phyloP scores from a whole-genome alignment of 2,329 filamentous ascomycete species.

The Neospermospora avenae region DNA sequence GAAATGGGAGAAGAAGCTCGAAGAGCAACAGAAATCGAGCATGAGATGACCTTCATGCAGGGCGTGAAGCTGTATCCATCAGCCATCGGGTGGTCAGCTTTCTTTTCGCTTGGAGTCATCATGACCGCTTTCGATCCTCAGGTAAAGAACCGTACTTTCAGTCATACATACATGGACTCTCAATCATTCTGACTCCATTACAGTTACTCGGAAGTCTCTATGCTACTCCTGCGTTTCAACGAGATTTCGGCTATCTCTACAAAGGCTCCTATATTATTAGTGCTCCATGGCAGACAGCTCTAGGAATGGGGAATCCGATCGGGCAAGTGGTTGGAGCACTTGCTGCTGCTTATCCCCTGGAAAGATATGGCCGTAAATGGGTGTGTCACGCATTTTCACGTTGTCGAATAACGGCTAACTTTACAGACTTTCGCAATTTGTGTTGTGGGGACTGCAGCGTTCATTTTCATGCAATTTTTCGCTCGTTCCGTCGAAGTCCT shows the following conservation, averaged over 20 bases:
- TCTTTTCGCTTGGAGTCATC: slow-evolving; percentile 57
- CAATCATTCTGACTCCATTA: too few relatives aligned
- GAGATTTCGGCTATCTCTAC: slow-evolving; percentile 38
- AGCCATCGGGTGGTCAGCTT: slow-evolving; percentile 48
- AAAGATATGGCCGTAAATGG: slow-evolving; percentile 19
- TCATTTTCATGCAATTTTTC: slow-evolving; percentile 23
- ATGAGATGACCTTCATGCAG: slow-evolving; percentile 14
- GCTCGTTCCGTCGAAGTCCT: slow-evolving; percentile 13
- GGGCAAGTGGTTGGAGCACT: slow-evolving; percentile 40
- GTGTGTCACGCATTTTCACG: neutral
- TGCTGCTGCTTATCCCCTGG: slow-evolving; percentile 41
- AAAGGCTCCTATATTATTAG: slow-evolving; percentile 41
- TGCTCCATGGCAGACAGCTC: slow-evolving; percentile 41
- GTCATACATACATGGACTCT: too few relatives aligned
- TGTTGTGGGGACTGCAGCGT: slow-evolving; percentile 12
- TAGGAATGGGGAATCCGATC: slow-evolving; percentile 26
- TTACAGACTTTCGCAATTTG: slow-evolving; percentile 12
- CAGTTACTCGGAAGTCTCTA: slow-evolving; percentile 42
- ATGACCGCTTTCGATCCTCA: slow-evolving; percentile 50
- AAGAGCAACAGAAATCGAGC: slow-evolving; percentile 20
- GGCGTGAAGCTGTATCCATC: slow-evolving; percentile 18
- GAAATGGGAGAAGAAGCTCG: slow-evolving; percentile 15
- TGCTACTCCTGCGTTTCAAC: slow-evolving; percentile 39
- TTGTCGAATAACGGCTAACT: neutral
- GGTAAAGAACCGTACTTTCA: too few relatives aligned